Base-by-base conservation (phyloP, 768 basidiomycete species). In the Xerocomellus amylosporus region DNA sequence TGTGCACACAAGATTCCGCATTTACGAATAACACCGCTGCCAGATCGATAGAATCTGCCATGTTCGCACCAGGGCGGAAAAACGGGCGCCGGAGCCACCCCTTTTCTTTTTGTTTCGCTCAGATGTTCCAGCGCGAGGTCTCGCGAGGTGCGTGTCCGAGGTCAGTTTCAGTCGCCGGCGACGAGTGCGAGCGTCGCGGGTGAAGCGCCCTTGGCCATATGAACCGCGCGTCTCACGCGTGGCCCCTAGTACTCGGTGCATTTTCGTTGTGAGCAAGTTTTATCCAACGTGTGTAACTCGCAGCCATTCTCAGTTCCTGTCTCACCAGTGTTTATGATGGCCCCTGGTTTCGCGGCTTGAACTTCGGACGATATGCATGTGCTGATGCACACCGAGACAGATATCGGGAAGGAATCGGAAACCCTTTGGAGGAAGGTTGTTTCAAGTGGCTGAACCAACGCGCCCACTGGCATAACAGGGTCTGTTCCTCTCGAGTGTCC, bases 361-460 rank as follows among this genome's bases (percentile, higher is more conserved):
- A 5, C 17, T 26, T 57, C 19, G 22, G 20, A 30, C 24, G 15
- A 3, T 28, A 22, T 41, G 28, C 19, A 24, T 46, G 44, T 30
- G 26, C 12, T 43, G 34, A 19, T 45, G 30, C 38, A 19, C 8
- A 31, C 30, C 30, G 30, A 31, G 3, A 33, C n/a, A 9, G 31
- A 15, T 3, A 26, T 42, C 41, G 31, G 31, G 52, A 36, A 20
- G 30, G 26, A 39, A 22, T 49, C 30, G 48, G 40, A 56, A 43
- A 28, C 39, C 26, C 22, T 31, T 28, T 13, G 28, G 1, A 7
- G 28, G 34, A 47, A 40, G 36, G 44, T 26, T 44, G 58, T 60
- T 60, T 60, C 59, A 43, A 50, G 28, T 19, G 36, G 30, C 26
- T 43, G 42, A 56, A n/a, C 36, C 36, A 33, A 42, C 37, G 10